Conservation (phyloP, 108 stramenopile species). For the Bacterosira constricta region DNA sequence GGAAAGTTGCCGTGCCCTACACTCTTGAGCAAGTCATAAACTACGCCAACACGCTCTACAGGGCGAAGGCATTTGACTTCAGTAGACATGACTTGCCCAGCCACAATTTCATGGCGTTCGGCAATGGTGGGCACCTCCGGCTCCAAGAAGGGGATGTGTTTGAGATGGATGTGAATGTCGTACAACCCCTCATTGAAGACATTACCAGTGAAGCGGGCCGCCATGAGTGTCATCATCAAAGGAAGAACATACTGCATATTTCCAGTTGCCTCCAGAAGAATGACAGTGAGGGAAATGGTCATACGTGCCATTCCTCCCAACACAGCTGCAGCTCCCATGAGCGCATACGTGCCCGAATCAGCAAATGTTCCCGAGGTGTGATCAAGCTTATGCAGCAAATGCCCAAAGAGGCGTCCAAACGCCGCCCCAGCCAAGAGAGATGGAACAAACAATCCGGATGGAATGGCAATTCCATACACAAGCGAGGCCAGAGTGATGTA, state of each 20-base stretch:
- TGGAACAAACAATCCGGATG: constrained; percentile 91
- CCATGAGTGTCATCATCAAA: constrained; percentile 98
- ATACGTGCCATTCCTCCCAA: constrained; percentile 98
- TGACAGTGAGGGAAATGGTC: constrained; percentile 98
- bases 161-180: constrained; percentile 93
- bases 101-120: constrained; percentile 89
- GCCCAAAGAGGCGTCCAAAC: constrained; percentile 93
- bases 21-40: constrained; percentile 82
- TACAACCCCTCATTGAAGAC: constrained; percentile 97
- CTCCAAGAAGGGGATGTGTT: constrained; percentile 92
- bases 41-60: constrained; percentile 86
- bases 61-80: constrained; percentile 89
- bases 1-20: constrained; percentile 92
- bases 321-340: constrained; percentile 90
- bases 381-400: constrained; percentile 95
- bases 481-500: constrained; percentile 87
- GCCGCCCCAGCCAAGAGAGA: constrained; percentile 87
- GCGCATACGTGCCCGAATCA: constrained; percentile 95
- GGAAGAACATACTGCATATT: constrained; percentile 98
- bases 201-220: constrained; percentile 95
- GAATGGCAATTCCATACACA: constrained; percentile 93
- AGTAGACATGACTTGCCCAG: constrained; percentile 89
- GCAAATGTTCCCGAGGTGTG: constrained; percentile 95
- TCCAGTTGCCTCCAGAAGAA: constrained; percentile 96
- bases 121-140: constrained; percentile 87